Evolutionary conservation across 1,139 yeast species (phyloP), one percentile per base, ranked within the genome.

Genomic region (Trichomonascaceae sp.): DNA sequence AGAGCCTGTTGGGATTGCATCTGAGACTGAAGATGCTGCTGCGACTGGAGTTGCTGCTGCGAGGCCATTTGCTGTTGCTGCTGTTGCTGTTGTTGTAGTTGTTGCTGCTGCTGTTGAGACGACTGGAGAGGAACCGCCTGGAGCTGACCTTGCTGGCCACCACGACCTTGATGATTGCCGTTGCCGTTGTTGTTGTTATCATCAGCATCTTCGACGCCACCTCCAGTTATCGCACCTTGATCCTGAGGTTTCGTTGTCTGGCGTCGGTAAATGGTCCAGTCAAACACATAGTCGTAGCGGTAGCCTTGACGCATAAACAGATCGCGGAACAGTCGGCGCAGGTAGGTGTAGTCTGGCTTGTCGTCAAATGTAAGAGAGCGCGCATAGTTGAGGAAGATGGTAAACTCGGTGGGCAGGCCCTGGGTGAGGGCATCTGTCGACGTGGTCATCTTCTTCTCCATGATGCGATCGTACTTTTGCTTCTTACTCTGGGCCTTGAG

Each of bases 401-500:
- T 74, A 56, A 89, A 87, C 59, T 89, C 97, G 36, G 71, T 67
- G 18, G 98, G 98, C 48, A 89, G 71, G 4, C 97, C 97, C 50
- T 85, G 76, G 40, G 95, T 85, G 50, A 89, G 70, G 18, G 78
- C 73, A 52, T 87, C 95, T 33, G 89, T 74, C 18, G 94, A 82
- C 6, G 94, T 84, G 32, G 93, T 76, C 77, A 89, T 77, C 60
- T 89, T 89, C 68, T 84, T 84, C 57, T 89, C 97, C 84, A 87
- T 78, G 52, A 89, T 89, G 43, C 96, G 72, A 59, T 87, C 96
- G 60, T 89, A 89, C 62, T 89, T 89, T 59, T 89, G 97, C 60
- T 93, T 78, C 65, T 89, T 89, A 13, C 97, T 85, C 30, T 89
- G 93, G 23, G 98, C 98, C 58, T 85, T 85, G 50, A 89, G 72